phyloP scores from a whole-genome alignment of 2,329 filamentous ascomycete genomes.

The Xylariaceae sp. region DNA sequence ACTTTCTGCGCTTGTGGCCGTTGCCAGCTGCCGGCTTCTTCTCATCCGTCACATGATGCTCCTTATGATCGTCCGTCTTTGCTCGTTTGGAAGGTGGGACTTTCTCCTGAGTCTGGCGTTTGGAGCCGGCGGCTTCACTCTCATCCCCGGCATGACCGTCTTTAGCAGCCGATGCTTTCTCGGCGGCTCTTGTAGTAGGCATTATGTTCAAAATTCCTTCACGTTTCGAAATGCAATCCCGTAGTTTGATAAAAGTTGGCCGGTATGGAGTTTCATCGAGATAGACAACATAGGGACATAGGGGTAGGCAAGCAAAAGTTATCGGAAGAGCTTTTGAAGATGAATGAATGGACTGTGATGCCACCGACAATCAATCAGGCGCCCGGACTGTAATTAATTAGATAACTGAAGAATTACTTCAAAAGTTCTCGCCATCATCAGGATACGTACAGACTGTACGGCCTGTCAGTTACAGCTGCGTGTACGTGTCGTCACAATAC shows the following conservation, averaged over 20 bases:
- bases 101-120: constrained; percentile 32
- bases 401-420: not conserved
- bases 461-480: not conserved
- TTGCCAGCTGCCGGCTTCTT: constrained; percentile 34
- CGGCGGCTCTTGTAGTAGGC: constrained; percentile 25
- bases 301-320: not conserved
- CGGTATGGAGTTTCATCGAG: too few relatives aligned
- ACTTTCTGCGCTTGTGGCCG: constrained; percentile 8
- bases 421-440: not conserved
- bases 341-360: not conserved
- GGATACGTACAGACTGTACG: not conserved
- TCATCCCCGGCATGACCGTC: constrained; percentile 6
- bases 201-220: constrained; percentile 9
- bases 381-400: not conserved
- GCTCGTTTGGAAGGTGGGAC: constrained; percentile 37
- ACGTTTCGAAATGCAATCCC: not conserved
- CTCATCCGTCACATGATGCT: constrained; percentile 50
- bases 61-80: constrained; percentile 32
- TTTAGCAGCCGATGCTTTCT: constrained; percentile 13
- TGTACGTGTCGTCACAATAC: constrained; percentile 4
- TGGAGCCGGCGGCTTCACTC: constrained; percentile 28
- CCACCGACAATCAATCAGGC: not conserved
- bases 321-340: not conserved
- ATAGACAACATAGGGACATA: too few relatives aligned
- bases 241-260: too few relatives aligned